phyloP scores from a whole-genome alignment of 2,329 filamentous ascomycete species.

The Trichophyton simii region DNA sequence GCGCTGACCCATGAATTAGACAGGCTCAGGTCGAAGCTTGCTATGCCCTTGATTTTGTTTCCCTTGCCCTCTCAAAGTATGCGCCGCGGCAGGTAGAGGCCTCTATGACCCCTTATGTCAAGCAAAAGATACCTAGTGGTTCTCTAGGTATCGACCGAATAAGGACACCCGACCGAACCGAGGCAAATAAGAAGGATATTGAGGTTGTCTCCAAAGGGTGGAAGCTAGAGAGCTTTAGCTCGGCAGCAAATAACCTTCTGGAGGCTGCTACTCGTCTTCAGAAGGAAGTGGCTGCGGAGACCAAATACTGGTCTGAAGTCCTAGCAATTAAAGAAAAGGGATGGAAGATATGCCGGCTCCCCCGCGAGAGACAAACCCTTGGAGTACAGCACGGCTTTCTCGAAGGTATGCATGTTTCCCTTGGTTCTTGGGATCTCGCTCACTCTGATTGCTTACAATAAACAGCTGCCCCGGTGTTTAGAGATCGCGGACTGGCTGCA shows the following conservation, averaged over 20 bases:
- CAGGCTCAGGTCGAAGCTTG: slow-evolving; percentile 39
- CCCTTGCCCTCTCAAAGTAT: slow-evolving; percentile 71
- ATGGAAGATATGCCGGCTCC: slow-evolving; percentile 73
- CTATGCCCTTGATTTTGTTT: slow-evolving; percentile 68
- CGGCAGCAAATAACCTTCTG: slow-evolving; percentile 60
- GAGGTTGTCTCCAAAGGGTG: slow-evolving; percentile 52
- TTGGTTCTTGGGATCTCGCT: slow-evolving; percentile 6
- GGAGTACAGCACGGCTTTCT: slow-evolving; percentile 83
- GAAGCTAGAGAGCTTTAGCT: slow-evolving; percentile 64
- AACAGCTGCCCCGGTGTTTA: slow-evolving; percentile 43
- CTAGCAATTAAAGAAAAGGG: slow-evolving; percentile 68
- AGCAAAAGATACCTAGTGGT: slow-evolving; percentile 58
- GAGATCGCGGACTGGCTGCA: slow-evolving; percentile 65
- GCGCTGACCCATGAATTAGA: slow-evolving; percentile 17
- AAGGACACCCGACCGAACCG: slow-evolving; percentile 47
- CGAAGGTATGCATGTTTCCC: slow-evolving; percentile 43
- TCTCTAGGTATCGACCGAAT: slow-evolving; percentile 59
- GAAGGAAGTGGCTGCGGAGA: slow-evolving; percentile 65
- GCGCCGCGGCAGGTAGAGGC: slow-evolving; percentile 54
- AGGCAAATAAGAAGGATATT: slow-evolving; percentile 43
- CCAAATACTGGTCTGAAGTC: slow-evolving; percentile 79
- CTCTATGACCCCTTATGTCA: slow-evolving; percentile 59
- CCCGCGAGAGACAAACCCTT: slow-evolving; percentile 58
- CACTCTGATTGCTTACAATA: not conserved
- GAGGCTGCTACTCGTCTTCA: slow-evolving; percentile 60